These are phyloP conservation scores for Cenchrus fungigraminus DNA, from an alignment of 176 grass and related monocot species.

Conservation along the genomic window DNA sequence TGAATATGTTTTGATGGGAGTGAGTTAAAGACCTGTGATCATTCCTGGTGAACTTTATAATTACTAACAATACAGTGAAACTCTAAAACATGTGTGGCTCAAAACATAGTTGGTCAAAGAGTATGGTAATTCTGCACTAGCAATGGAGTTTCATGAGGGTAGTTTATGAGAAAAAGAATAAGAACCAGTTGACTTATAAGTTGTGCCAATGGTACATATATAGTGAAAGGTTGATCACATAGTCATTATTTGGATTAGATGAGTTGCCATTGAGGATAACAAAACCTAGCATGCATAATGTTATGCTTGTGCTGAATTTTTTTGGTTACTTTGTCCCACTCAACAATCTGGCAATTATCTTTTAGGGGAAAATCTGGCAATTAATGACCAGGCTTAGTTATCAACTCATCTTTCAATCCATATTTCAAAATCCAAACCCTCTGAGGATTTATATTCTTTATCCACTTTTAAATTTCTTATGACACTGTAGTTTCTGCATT, in stretches of 20 bases:
- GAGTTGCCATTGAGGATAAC: neutral
- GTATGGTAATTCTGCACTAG: neutral
- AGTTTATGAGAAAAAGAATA: conserved; percentile 13
- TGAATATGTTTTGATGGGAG: conserved; percentile 4
- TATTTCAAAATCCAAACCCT: neutral
- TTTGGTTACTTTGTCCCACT: neutral
- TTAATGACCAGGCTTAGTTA: neutral
- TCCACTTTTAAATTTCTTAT: conserved; percentile 16
- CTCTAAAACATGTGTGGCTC: neutral
- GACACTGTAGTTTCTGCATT: conserved; percentile 18
- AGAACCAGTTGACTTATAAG: neutral
- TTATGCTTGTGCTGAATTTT: conserved; percentile 23
- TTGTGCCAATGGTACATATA: neutral
- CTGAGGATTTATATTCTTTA: conserved; percentile 15
- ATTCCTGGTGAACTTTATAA: neutral
- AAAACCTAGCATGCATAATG: neutral
- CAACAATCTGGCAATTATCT: neutral
- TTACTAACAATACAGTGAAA: conserved; percentile 20
- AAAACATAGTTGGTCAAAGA: conserved; percentile 17
- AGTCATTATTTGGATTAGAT: conserved; percentile 21
- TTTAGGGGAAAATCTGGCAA: conserved; percentile 1
- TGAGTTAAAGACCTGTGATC: neutral
- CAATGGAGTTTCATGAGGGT: neutral
- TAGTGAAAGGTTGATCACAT: neutral
- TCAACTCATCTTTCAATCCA: conserved; percentile 11